Percentiles rank a stretch among this genome's conserved stretches.
phyloP scores from a whole-genome alignment of 2,329 filamentous ascomycete genomes.

The Erysiphe neolycopersici region DNA sequence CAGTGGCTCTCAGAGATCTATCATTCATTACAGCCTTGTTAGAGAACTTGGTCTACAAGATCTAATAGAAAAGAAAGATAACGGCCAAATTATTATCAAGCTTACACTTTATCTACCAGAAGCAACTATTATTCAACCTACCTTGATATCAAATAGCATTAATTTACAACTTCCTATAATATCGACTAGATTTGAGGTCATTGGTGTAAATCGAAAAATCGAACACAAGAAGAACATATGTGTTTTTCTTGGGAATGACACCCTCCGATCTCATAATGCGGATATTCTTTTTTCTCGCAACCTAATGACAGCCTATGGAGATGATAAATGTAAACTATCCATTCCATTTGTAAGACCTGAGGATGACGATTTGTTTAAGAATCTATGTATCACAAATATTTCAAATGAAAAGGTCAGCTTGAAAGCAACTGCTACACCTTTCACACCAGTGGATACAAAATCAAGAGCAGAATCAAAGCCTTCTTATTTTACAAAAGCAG shows the following conservation, averaged over 20 bases:
- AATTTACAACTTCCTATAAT: constrained; percentile 60
- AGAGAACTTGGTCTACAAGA: constrained; percentile 45
- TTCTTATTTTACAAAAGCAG: background rate
- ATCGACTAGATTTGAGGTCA: constrained; percentile 51
- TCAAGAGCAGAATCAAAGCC: background rate
- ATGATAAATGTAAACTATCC: constrained; percentile 63
- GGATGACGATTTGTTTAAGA: constrained; percentile 55
- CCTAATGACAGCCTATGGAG: constrained; percentile 62
- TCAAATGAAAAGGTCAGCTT: constrained; percentile 28
- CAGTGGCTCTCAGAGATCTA: constrained; percentile 70
- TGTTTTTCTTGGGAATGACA: constrained; percentile 74
- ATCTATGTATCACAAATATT: constrained; percentile 37
- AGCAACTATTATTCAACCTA: constrained; percentile 54
- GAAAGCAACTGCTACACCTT: constrained; percentile 17
- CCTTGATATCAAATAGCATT: constrained; percentile 45
- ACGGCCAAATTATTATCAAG: constrained; percentile 41
- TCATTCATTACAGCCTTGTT: constrained; percentile 49
- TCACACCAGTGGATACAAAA: constrained; percentile 10
- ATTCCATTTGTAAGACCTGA: constrained; percentile 85
- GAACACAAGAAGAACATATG: constrained; percentile 39
- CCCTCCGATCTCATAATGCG: constrained; percentile 60
- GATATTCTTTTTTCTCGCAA: constrained; percentile 86
- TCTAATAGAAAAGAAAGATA: constrained; percentile 35
- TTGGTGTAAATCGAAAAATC: constrained; percentile 26
- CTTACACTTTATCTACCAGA: constrained; percentile 75